A percentile compares a stretch with the other conserved stretches of the same genome.
These are phyloP conservation scores for Termitomyces sp. DNA, from an alignment of 768 basidiomycete species.

Conservation along the genomic window DNA sequence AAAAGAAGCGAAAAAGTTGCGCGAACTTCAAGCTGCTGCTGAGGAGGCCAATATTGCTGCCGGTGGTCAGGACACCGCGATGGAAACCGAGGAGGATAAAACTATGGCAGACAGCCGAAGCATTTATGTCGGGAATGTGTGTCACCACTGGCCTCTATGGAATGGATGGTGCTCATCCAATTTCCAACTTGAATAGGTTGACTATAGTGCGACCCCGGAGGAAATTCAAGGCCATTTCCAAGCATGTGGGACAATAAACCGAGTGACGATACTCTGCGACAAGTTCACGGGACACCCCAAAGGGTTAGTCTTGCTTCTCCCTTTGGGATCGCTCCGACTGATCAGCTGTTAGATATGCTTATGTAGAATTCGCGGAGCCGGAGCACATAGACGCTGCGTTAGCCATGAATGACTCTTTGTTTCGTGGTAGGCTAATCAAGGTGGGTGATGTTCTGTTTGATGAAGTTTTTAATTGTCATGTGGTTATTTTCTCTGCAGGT, in stretches of 20 bases:
- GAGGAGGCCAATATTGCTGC: slow-evolving; percentile 48
- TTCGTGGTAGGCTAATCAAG: slow-evolving; percentile 90
- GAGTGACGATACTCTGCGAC: slow-evolving; percentile 98
- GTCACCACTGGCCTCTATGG: slow-evolving; percentile 24
- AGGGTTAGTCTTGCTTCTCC: slow-evolving; percentile 51
- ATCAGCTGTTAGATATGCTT: slow-evolving; percentile 70
- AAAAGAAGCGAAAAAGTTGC: slow-evolving; percentile 78
- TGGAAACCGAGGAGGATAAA: slow-evolving; percentile 85
- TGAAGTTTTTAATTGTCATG: not conserved
- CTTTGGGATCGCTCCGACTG: not conserved
- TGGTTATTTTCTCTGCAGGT: slow-evolving; percentile 46
- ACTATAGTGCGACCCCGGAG: slow-evolving; percentile 95
- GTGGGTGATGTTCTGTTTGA: slow-evolving; percentile 30
- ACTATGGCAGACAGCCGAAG: slow-evolving; percentile 77
- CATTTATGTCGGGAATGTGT: slow-evolving; percentile 93
- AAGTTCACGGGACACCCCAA: slow-evolving; percentile 99
- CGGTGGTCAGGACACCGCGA: slow-evolving; percentile 40
- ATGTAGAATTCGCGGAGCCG: slow-evolving; percentile 96
- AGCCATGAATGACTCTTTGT: slow-evolving; percentile 93
- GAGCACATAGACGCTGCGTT: slow-evolving; percentile 87
- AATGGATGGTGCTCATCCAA: slow-evolving; percentile 1
- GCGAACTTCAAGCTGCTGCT: slow-evolving; percentile 80
- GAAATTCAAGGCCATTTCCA: slow-evolving; percentile 98
- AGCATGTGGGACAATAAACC: slow-evolving; percentile 96
- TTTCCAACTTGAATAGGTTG: slow-evolving; percentile 57